These are phyloP conservation scores for Ganoderma lingzhi DNA, from an alignment of 1,284 basidiomycete genomes.

Conservation along the genomic window DNA sequence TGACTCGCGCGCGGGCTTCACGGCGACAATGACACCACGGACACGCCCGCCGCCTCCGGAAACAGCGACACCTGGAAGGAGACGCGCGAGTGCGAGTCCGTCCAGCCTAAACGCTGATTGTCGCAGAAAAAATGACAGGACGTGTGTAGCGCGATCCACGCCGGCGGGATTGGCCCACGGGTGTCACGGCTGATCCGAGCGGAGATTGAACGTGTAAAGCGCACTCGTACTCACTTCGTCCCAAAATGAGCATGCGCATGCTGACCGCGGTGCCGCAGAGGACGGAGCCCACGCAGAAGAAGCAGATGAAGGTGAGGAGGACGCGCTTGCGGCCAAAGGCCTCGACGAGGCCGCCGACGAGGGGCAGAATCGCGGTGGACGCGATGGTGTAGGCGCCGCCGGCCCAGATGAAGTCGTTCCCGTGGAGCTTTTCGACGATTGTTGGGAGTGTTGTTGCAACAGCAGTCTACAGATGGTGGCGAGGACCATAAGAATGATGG, in stretches of 20 bases:
- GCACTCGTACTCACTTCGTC: constrained; percentile 19
- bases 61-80: background rate
- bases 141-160: background rate
- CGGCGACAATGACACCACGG: background rate
- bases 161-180: background rate
- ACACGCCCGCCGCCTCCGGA: background rate
- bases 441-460: constrained; percentile 34
- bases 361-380: constrained; percentile 44
- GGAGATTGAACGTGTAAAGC: background rate
- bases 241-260: constrained; percentile 47
- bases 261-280: constrained; percentile 45
- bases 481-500: background rate
- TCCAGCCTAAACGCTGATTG: background rate
- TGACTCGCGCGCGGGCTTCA: background rate
- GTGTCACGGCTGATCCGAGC: background rate
- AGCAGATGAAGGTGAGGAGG: constrained; percentile 40
- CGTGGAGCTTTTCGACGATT: constrained; percentile 30
- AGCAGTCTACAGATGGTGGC: constrained; percentile 11
- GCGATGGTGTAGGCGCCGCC: constrained; percentile 49
- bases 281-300: constrained; percentile 48
- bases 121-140: background rate
- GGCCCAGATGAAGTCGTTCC: constrained; percentile 45
- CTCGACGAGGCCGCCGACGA: constrained; percentile 44
- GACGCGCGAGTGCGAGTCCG: background rate
- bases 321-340: constrained; percentile 47